phyloP scores from a whole-genome alignment of 768 basidiomycete genomes.

The Termitomyces sp. region DNA sequence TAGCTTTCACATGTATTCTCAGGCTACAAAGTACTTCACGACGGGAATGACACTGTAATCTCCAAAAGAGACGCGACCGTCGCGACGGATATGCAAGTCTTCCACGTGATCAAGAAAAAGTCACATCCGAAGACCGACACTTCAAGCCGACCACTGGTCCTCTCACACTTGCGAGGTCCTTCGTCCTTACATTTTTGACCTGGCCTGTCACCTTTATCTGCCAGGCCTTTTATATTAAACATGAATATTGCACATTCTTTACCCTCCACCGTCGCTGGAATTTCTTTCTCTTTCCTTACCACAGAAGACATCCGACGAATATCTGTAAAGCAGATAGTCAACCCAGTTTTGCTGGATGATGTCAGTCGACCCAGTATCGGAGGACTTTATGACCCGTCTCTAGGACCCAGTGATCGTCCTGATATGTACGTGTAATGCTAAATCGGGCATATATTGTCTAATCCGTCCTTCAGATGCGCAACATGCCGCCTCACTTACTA shows the following conservation, averaged over 20 bases:
- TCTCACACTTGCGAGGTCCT: not conserved
- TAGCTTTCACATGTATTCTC: conserved; percentile 4
- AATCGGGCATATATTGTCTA: conserved; percentile 7
- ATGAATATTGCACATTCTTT: conserved; percentile 93
- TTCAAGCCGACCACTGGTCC: not conserved
- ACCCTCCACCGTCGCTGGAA: conserved; percentile 74
- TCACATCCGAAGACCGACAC: conserved; percentile 16
- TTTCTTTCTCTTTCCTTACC: conserved; percentile 92
- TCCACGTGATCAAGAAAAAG: conserved; percentile 25
- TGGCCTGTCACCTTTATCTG: conserved; percentile 6
- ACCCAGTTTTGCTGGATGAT: conserved; percentile 90
- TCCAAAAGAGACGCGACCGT: no score
- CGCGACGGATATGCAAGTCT: no score
- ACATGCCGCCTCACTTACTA: conserved; percentile 93
- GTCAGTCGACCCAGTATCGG: conserved; percentile 87
- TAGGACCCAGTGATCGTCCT: conserved; percentile 83
- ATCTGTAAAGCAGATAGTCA: conserved; percentile 96
- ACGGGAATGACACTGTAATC: no score
- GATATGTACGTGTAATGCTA: conserved; percentile 69
- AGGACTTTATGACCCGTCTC: conserved; percentile 91
- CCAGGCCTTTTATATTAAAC: conserved; percentile 1
- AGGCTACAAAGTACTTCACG: not conserved
- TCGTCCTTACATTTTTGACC: conserved; percentile 3
- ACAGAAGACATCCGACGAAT: conserved; percentile 85
- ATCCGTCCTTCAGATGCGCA: conserved; percentile 57